phyloP scores from a whole-genome alignment of 345 rosid genomes.

The Noccaea bulbosa region DNA sequence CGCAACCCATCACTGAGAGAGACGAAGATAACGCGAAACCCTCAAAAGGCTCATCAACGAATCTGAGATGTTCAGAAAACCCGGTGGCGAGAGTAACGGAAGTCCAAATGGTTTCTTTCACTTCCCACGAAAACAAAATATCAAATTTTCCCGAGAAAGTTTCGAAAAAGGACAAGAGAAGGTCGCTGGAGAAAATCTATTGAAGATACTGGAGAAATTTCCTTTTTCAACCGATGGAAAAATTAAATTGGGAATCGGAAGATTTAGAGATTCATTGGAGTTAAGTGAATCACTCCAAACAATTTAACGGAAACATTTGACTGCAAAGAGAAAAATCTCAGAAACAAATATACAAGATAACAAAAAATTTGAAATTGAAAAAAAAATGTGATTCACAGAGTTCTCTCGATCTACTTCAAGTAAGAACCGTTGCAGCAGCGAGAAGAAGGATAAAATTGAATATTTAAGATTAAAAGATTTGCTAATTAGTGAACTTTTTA shows the following conservation, averaged over 20 bases:
- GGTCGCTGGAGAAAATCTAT: slow-evolving; percentile 27
- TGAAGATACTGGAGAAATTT: slow-evolving; percentile 22
- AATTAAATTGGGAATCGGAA: slow-evolving; percentile 12
- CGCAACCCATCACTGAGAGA: slow-evolving; percentile 80
- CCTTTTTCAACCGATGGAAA: background rate
- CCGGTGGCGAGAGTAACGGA: slow-evolving; percentile 12
- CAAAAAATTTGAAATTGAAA: slow-evolving; percentile 7
- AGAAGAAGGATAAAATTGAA: slow-evolving; percentile 21
- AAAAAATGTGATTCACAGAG: slow-evolving; percentile 1
- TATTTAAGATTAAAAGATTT: background rate
- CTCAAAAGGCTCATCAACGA: slow-evolving; percentile 35
- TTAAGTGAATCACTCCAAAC: slow-evolving; percentile 18
- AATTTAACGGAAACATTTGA: slow-evolving; percentile 8
- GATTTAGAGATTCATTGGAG: slow-evolving; percentile 36
- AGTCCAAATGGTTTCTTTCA: slow-evolving; percentile 33
- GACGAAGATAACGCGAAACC: slow-evolving; percentile 14
- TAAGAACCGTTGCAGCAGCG: slow-evolving; percentile 40
- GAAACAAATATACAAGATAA: background rate
- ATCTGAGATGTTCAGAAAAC: slow-evolving; percentile 13
- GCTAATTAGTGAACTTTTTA: background rate
- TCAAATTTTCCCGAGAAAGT: slow-evolving; percentile 28
- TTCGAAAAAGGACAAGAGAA: slow-evolving; percentile 10
- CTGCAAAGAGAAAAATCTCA: background rate
- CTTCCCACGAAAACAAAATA: background rate
- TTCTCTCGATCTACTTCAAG: slow-evolving; percentile 42